Evolutionary conservation across 148 eudicot genomes (phyloP).

Genomic region (Silene latifolia): DNA sequence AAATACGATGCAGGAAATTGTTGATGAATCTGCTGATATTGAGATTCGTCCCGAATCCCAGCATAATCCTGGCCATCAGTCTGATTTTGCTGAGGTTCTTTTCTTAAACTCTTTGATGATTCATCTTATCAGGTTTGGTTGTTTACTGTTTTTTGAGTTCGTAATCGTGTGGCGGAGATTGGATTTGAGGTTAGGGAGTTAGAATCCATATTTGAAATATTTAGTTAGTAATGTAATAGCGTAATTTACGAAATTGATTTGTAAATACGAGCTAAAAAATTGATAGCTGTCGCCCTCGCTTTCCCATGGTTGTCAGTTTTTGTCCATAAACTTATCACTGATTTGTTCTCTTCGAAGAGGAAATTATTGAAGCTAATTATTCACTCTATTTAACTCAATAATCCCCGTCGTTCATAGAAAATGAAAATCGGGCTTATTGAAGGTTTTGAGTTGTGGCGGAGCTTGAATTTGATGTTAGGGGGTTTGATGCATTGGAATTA

Average conservation of each 20-base stretch:
- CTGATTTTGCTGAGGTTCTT: constrained; percentile 82
- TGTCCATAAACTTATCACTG: no score
- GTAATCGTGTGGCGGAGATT: neutral
- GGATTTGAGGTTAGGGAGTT: neutral
- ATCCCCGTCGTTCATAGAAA: no score
- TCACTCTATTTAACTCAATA: no score
- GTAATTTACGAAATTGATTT: no score
- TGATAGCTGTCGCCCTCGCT: no score
- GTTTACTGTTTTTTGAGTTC: neutral
- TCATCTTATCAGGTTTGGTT: neutral
- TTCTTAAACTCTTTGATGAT: no score
- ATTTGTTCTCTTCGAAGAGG: no score
- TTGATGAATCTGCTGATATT: constrained; percentile 84
- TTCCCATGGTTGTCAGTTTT: no score
- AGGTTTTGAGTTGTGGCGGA: neutral
- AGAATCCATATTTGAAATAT: no score
- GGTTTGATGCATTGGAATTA: neutral
- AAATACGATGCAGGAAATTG: constrained; percentile 98
- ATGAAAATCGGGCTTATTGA: no score
- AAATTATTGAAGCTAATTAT: no score
- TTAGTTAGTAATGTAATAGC: neutral
- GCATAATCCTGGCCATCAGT: constrained; percentile 88
- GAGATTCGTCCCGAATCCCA: constrained; percentile 94
- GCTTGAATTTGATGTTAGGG: neutral
- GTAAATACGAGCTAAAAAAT: no score